phyloP scores from a whole-genome alignment of 139 green algal species.

The Chlorella sp. region DNA sequence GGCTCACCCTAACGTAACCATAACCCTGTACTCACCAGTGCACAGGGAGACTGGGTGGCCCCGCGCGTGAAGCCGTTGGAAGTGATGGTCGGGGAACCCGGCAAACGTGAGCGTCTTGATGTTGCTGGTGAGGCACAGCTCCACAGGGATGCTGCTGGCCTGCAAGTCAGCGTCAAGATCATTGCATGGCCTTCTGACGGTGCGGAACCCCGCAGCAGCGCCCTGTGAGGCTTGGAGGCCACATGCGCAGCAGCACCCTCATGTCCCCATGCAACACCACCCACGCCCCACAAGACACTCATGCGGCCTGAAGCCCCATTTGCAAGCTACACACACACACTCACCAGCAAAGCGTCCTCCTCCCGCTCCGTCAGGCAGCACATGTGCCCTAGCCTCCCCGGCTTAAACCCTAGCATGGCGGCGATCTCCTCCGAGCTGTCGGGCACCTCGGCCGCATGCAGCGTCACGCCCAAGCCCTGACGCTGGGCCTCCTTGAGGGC shows the following conservation, averaged over 20 bases:
- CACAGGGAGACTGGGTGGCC: constrained; percentile 73
- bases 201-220: background rate
- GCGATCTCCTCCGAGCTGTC: background rate
- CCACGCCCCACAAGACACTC: background rate
- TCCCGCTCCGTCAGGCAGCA: constrained; percentile 59
- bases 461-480: background rate
- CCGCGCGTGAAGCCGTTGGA: constrained; percentile 39
- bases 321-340: background rate
- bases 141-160: constrained; percentile 54
- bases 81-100: constrained; percentile 63
- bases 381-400: constrained; percentile 72
- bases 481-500: background rate
- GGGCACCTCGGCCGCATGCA: background rate
- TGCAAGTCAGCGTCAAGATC: background rate
- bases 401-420: constrained; percentile 19
- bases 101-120: constrained; percentile 47
- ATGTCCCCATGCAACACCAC: background rate
- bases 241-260: background rate
- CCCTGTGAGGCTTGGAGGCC: background rate
- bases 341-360: constrained; percentile 35
- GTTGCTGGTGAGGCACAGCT: constrained; percentile 71
- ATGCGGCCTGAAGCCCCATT: background rate
- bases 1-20: too few relatives aligned
- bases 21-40: too few relatives aligned
- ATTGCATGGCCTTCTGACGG: background rate